These are phyloP conservation scores for Dactylella cylindrospora DNA, from an alignment of 2,329 filamentous ascomycete genomes.

Conservation along the genomic window DNA sequence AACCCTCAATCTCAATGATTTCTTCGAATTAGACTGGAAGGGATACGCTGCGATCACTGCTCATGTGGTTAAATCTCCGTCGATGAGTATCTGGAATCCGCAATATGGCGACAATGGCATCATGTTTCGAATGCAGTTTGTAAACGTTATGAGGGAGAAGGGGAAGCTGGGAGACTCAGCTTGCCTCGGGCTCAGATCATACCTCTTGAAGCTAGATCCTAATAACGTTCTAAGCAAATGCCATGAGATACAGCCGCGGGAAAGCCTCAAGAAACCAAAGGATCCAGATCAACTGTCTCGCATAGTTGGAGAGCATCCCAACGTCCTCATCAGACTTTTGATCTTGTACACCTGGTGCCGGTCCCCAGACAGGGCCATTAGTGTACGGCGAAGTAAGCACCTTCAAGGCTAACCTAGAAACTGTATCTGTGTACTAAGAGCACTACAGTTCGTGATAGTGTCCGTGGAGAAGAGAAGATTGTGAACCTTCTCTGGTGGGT, in stretches of 20 bases:
- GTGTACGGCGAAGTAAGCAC: conserved; percentile 1
- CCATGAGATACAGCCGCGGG: conserved; percentile 1
- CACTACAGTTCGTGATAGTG: background rate
- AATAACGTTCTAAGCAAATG: conserved; percentile 12
- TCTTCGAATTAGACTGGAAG: conserved; percentile 1
- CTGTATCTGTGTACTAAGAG: background rate
- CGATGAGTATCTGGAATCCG: conserved; percentile 21
- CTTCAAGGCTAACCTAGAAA: background rate
- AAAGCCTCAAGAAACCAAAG: background rate
- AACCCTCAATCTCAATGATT: conserved; percentile 15
- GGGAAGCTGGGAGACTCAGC: conserved; percentile 14
- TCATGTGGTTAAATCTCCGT: conserved; percentile 1
- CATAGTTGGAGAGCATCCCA: conserved; percentile 25
- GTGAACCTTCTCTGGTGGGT: conserved; percentile 38
- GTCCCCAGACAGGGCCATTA: conserved; percentile 6
- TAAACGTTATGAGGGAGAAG: conserved; percentile 26
- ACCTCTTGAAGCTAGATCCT: conserved; percentile 16
- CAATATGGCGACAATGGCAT: conserved; percentile 20
- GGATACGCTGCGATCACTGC: conserved; percentile 6
- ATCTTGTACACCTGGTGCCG: conserved; percentile 18
- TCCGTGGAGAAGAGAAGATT: conserved; percentile 1
- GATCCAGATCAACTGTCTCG: conserved; percentile 17
- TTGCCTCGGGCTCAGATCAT: conserved; percentile 1
- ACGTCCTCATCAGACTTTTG: conserved; percentile 19
- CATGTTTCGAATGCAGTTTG: conserved; percentile 5